phyloP scores from a whole-genome alignment of 352 stramenopile species.

The Globisporangium carolinianum region DNA sequence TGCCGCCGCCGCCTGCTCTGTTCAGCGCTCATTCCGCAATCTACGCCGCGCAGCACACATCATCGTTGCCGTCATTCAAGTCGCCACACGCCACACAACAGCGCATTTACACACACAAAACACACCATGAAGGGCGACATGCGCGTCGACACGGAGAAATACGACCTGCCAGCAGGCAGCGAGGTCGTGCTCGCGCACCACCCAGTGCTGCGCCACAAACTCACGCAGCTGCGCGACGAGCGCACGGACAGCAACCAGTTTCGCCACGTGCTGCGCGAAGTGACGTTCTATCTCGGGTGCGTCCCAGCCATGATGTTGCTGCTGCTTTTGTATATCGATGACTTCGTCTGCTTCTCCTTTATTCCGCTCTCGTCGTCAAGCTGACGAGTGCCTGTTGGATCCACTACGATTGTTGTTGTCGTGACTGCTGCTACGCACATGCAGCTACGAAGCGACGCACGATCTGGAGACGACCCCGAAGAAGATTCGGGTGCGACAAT shows the following conservation, averaged over 20 bases:
- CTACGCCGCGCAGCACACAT: constrained; percentile 8
- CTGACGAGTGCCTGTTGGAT: background rate
- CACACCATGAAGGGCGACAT: constrained; percentile 53
- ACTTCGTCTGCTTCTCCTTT: too few species aligned
- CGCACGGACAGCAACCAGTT: constrained; percentile 91
- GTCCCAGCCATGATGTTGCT: constrained; percentile 17
- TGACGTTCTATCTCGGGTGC: constrained; percentile 97
- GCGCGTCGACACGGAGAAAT: constrained; percentile 59
- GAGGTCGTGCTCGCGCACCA: constrained; percentile 87
- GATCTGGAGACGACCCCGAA: constrained; percentile 64
- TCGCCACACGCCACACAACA: background rate
- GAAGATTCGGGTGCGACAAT: constrained; percentile 48
- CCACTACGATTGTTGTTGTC: background rate
- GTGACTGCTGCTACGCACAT: background rate
- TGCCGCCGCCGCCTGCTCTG: background rate
- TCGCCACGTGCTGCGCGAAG: constrained; percentile 92
- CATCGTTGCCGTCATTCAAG: constrained; percentile 1
- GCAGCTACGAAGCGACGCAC: constrained; percentile 74
- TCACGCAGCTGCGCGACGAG: constrained; percentile 94
- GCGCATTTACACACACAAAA: background rate
- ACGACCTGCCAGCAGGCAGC: constrained; percentile 45
- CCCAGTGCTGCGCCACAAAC: constrained; percentile 93
- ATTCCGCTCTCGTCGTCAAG: too few species aligned
- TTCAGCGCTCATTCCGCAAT: constrained; percentile 17
- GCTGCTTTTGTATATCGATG: background rate